phyloP scores from a whole-genome alignment of 2,329 filamentous ascomycete species.

The Colletotrichum sansevieriae region DNA sequence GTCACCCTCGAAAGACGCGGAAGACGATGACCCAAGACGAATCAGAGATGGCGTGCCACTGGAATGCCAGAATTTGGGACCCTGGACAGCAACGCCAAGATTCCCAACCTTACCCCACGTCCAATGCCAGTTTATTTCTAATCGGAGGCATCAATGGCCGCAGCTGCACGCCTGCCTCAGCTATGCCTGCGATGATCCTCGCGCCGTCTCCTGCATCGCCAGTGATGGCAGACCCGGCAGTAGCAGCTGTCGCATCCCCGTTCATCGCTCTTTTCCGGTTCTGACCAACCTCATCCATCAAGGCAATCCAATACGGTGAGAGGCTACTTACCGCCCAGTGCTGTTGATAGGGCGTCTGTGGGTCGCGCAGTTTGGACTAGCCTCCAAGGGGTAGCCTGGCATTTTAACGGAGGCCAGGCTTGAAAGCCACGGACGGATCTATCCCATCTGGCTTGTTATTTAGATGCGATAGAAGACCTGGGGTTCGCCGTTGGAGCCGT shows the following conservation, averaged over 20 bases:
- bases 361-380: conserved; percentile 25
- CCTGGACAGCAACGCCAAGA: conserved; percentile 36
- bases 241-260: conserved; percentile 6
- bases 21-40: conserved; percentile 36
- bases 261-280: conserved; percentile 13
- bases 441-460: conserved; percentile 15
- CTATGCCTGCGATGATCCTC: conserved; percentile 41
- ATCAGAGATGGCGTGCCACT: conserved; percentile 39
- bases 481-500: conserved; percentile 21
- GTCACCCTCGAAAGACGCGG: not conserved
- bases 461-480: conserved; percentile 25
- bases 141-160: conserved; percentile 36
- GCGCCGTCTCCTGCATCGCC: conserved; percentile 28
- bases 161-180: conserved; percentile 29
- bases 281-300: conserved; percentile 18
- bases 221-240: conserved; percentile 2
- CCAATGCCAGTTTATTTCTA: conserved; percentile 38
- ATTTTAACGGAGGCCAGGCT: conserved; percentile 18
- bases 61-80: conserved; percentile 37
- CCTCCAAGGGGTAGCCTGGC: conserved; percentile 38
- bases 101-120: conserved; percentile 41
- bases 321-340: conserved; percentile 35
- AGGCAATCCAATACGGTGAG: conserved; percentile 5
- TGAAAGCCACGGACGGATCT: conserved; percentile 26
- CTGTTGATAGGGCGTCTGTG: conserved; percentile 34